Conservation (phyloP, 805 yeast genomes). For the Komagataella pseudopastoris region DNA sequence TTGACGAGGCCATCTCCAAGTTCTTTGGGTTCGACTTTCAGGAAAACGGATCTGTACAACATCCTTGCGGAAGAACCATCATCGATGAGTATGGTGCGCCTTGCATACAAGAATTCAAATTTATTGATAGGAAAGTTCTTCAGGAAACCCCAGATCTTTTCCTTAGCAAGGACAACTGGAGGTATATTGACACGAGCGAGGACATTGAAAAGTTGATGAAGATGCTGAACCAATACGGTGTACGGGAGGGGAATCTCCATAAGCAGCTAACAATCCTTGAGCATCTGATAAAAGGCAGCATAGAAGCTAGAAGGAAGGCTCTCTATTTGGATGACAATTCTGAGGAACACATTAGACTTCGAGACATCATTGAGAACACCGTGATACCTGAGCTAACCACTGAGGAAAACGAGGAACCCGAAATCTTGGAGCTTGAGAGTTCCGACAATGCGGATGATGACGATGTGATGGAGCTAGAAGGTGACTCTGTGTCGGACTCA, state of each 20-base stretch:
- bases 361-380: conserved; percentile 24
- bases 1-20: conserved; percentile 15
- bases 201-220: conserved; percentile 39
- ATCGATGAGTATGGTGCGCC: conserved; percentile 24
- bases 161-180: conserved; percentile 47
- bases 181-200: conserved; percentile 47
- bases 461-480: conserved; percentile 1
- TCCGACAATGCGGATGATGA: conserved; percentile 6
- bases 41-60: conserved; percentile 10
- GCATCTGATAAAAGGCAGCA: conserved; percentile 39
- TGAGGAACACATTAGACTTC: conserved; percentile 26
- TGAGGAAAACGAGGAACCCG: conserved; percentile 8
- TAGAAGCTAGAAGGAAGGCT: conserved; percentile 44
- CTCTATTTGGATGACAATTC: conserved; percentile 28
- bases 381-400: conserved; percentile 16
- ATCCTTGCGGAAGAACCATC: conserved; percentile 10
- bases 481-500: background rate
- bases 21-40: conserved; percentile 17
- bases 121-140: conserved; percentile 43
- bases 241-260: conserved; percentile 50
- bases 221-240: conserved; percentile 73
- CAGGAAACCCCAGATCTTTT: conserved; percentile 56
- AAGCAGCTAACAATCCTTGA: conserved; percentile 45
- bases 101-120: conserved; percentile 13
- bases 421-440: background rate